Percentiles rank a stretch among this genome's conserved stretches.
These are phyloP conservation scores for Sarocladium brachiariae DNA, from an alignment of 2,329 filamentous ascomycete species.

Conservation along the genomic window DNA sequence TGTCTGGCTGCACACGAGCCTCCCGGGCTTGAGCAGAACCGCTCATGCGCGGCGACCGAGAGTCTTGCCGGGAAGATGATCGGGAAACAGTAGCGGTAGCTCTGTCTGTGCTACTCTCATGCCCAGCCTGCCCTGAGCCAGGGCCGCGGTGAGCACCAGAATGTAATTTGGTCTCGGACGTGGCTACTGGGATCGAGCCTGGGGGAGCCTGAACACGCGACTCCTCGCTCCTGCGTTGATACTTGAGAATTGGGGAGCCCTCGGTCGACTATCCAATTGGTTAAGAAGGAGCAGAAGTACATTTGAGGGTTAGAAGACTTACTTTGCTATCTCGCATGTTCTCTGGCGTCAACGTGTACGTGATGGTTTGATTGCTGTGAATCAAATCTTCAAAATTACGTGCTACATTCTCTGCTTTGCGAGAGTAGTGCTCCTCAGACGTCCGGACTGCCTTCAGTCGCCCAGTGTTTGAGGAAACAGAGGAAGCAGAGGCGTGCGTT, in stretches of 20 bases:
- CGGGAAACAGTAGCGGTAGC: not conserved
- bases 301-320: slow-evolving; percentile 25
- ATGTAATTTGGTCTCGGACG: not conserved
- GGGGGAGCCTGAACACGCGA: slow-evolving; percentile 33
- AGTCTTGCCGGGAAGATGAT: not conserved
- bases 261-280: not conserved
- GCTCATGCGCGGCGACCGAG: slow-evolving; percentile 16
- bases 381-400: slow-evolving; percentile 74
- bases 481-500: slow-evolving; percentile 44
- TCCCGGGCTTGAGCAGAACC: slow-evolving; percentile 56
- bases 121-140: not conserved
- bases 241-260: not conserved
- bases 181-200: slow-evolving; percentile 30
- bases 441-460: slow-evolving; percentile 48
- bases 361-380: slow-evolving; percentile 73
- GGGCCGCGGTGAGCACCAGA: not conserved
- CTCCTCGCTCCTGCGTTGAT: slow-evolving; percentile 37
- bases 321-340: slow-evolving; percentile 73
- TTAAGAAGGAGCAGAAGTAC: not conserved
- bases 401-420: slow-evolving; percentile 47
- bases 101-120: not conserved
- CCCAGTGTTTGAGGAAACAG: slow-evolving; percentile 40
- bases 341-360: slow-evolving; percentile 74
- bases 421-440: slow-evolving; percentile 50
- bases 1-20: slow-evolving; percentile 62